Evolutionary conservation across 257 asterid genomes (phyloP), one percentile per base, ranked within the genome.

Genomic region (Haberlea rhodopensis): DNA sequence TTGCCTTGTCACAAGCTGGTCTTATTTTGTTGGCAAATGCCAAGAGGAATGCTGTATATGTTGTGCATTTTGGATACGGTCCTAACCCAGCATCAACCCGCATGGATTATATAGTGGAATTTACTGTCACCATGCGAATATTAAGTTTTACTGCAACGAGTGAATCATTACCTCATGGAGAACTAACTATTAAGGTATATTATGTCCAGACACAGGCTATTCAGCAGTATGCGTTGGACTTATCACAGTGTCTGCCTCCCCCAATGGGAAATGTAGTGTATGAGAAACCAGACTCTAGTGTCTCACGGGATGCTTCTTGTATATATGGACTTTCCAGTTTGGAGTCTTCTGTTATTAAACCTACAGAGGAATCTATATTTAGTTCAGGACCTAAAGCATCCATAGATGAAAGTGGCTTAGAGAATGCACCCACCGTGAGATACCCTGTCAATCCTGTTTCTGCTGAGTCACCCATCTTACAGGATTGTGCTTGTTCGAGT

Each of bases 101-200:
- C n/a, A n/a, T n/a, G n/a, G n/a, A n/a, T n/a, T n/a, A n/a, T n/a
- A n/a, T n/a, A n/a, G n/a, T n/a, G n/a, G n/a, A n/a, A n/a, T n/a
- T n/a, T n/a, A n/a, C n/a, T n/a, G n/a, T n/a, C 31, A 85, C 97
- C 32, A 89, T 92, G 96, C 99, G 97, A 46, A 92, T 92, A 67
- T 83, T 92, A 67, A 92, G 99, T 78, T 89, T 92, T 78, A 92
- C 97, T 0, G 99, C 96, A 75, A 87, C 95, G 4, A 87, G 96
- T 66, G 90, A 84, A 57, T 21, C 77, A 59, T 80, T 84, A 56
- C 91, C 95, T 67, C 85, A 89, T 70, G 96, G 95, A 26, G 96
- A 92, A 60, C 97, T 84, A 71, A 79, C 80, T 68, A 94, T 89
- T n/a, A n/a, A n/a, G n/a, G n/a, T n/a, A n/a, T n/a, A n/a, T n/a